A percentile compares a stretch with the other conserved stretches of the same genome.
phyloP scores from a whole-genome alignment of 78 protist species.

The Dictyostelium purpureum region DNA sequence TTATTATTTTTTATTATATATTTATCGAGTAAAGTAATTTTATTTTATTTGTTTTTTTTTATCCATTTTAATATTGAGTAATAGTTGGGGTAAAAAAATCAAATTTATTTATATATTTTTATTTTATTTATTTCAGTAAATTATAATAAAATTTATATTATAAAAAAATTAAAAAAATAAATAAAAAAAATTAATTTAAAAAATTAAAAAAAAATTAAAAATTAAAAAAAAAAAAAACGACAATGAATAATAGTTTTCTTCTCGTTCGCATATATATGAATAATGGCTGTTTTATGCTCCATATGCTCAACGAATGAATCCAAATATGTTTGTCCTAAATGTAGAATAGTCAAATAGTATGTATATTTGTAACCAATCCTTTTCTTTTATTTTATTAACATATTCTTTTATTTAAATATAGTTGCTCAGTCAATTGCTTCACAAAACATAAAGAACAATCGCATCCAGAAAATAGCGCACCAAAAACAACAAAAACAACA shows the following conservation, averaged over 20 bases:
- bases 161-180: background rate
- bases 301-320: background rate
- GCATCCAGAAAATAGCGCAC: too few relatives aligned
- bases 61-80: background rate
- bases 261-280: background rate
- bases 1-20: too few relatives aligned
- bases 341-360: constrained; percentile 42
- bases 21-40: too few relatives aligned
- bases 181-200: constrained; percentile 1
- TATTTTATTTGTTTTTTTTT: background rate
- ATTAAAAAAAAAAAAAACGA: background rate
- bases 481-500: too few relatives aligned
- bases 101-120: background rate
- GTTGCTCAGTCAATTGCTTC: constrained; percentile 16
- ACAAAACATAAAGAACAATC: constrained; percentile 27
- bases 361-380: too few relatives aligned
- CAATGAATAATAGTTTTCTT: background rate
- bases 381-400: background rate
- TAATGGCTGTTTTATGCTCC: background rate
- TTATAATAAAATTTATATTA: background rate
- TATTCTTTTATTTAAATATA: background rate
- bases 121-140: too few relatives aligned
- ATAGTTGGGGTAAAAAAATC: background rate
- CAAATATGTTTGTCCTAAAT: constrained; percentile 27
- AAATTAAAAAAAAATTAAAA: background rate